Evolutionary conservation across 2,329 filamentous ascomycete genomes (phyloP).

Genomic region (Colletotrichum chrysophilum): DNA sequence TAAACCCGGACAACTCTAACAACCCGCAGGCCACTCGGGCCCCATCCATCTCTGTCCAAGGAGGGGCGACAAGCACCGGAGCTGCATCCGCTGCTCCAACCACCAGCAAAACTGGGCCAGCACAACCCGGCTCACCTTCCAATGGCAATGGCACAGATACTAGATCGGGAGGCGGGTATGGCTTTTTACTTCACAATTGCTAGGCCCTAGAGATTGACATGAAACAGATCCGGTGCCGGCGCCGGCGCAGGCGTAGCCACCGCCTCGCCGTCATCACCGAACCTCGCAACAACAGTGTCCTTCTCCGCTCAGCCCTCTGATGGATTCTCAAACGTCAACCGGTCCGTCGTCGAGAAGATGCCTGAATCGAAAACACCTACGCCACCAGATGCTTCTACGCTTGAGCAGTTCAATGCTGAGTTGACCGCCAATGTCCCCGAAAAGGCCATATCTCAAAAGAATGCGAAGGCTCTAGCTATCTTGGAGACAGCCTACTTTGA

Average conservation of each 20-base stretch:
- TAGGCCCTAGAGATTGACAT: background rate
- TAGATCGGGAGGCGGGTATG: background rate
- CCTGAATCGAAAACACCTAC: background rate
- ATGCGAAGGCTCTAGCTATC: background rate
- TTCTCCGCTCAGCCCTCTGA: constrained; percentile 9
- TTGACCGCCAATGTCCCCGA: constrained; percentile 1
- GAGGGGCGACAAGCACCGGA: background rate
- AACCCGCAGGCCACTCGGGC: background rate
- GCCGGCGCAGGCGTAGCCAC: background rate
- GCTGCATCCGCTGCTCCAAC: background rate
- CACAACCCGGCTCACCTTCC: background rate
- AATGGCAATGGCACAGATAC: background rate
- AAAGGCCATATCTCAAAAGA: background rate
- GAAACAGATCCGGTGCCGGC: background rate
- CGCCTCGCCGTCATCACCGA: background rate
- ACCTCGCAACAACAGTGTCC: background rate
- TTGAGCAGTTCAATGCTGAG: constrained; percentile 1
- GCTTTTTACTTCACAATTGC: background rate
- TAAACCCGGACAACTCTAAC: background rate
- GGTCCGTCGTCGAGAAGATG: background rate
- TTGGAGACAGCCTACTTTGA: constrained; percentile 17
- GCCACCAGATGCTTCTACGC: background rate
- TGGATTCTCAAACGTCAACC: background rate
- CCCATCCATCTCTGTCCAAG: background rate
- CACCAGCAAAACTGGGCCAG: background rate